Evolutionary conservation across 345 rosid genomes (phyloP), one percentile per base, ranked within the genome.

Genomic region (Bruguiera gymnorhiza): DNA sequence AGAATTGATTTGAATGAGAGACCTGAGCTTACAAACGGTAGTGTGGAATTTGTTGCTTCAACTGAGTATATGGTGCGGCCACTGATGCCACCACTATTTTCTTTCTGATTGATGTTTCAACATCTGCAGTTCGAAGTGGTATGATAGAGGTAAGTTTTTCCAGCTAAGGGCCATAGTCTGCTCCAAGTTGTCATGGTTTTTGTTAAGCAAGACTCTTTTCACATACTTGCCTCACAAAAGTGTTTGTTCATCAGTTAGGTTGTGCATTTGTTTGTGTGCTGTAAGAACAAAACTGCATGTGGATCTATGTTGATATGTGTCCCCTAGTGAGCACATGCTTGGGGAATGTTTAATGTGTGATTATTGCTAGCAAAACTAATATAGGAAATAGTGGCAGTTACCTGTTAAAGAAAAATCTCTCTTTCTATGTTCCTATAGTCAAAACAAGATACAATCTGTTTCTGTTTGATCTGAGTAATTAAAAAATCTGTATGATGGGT

Each of bases 21-120:
- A 76, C 98, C 95, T 78, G 99, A 96, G 77, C 99, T 96, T 76
- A 87, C 74, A 24, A 85, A 82, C 80, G 99, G 99, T 7, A 92
- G 96, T 85, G 95, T 92, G 66, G 99, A 96, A 73, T 89, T 86
- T 80, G 89, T 96, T 75, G 98, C 98, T 80, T 95, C 99, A 69
- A 89, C 97, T 13, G 99, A 96, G 75, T 96, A 92, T 80, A 92
- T 96, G 99, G 98, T 96, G 83, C 95, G 98, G 85, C 99, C 99
- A 53, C 98, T 95, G 63, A 92, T 92, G 98, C 96, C 97, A 6
- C 99, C 99, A 24, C 77, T 86, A 32, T 96, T 80, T 96, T 96
- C 82, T 96, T 96, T 72, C 96, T 96, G 72, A 90, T 92, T 65
- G 99, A 96, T 68, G 99, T 96, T 72, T 96, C 98, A 0, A 66